A percentile compares a stretch with the other conserved stretches of the same genome.
phyloP scores from a whole-genome alignment of 805 yeast species.

The Lipomyces orientalis region DNA sequence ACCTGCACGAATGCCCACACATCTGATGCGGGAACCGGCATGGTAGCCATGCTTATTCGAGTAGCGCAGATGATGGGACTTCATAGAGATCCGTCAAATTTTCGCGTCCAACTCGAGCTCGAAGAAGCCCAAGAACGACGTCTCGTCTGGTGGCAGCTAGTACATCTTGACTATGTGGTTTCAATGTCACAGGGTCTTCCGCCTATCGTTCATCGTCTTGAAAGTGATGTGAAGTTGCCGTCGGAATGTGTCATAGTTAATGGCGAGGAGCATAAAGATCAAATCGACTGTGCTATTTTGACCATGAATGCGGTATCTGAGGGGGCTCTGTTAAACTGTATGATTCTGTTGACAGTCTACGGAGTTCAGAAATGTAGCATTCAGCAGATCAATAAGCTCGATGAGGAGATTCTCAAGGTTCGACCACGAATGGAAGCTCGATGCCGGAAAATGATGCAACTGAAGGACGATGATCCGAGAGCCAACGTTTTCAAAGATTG shows the following conservation, averaged over 20 bases:
- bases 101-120: conserved; percentile 12
- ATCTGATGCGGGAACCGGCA: conserved; percentile 19
- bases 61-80: conserved; percentile 23
- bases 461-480: background rate
- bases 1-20: conserved; percentile 7
- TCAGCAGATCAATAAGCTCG: conserved; percentile 22
- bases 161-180: conserved; percentile 22
- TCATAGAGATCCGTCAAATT: conserved; percentile 28
- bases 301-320: conserved; percentile 21
- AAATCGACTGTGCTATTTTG: conserved; percentile 14
- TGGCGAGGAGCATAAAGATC: conserved; percentile 20
- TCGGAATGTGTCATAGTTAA: conserved; percentile 19
- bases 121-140: conserved; percentile 23
- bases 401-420: conserved; percentile 18
- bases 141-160: conserved; percentile 32
- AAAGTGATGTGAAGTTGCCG: conserved; percentile 26
- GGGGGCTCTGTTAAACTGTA: conserved; percentile 19
- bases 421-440: conserved; percentile 20
- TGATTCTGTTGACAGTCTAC: conserved; percentile 21
- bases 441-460: conserved; percentile 10
- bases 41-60: conserved; percentile 16
- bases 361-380: conserved; percentile 20
- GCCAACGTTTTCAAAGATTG: conserved; percentile 1
- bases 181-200: conserved; percentile 35
- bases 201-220: conserved; percentile 23